These are phyloP conservation scores for Cardamine resedifolia DNA, from an alignment of 345 rosid species.

Conservation along the genomic window DNA sequence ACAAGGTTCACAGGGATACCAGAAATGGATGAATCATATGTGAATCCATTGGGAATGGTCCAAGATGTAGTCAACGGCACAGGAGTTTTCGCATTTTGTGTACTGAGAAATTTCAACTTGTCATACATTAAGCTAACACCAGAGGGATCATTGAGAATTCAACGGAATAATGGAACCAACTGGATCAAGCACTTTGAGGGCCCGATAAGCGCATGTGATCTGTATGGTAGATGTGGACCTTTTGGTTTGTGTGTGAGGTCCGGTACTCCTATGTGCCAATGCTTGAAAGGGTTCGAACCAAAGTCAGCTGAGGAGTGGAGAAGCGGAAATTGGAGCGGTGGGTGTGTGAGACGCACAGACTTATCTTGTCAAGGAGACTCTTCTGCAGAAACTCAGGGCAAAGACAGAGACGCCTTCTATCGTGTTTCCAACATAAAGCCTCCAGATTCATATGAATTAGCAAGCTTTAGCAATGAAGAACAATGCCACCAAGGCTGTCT, in stretches of 20 bases:
- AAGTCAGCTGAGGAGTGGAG: constrained; percentile 36
- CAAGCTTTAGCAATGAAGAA: constrained; percentile 15
- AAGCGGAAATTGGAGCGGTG: constrained; percentile 34
- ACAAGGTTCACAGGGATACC: constrained; percentile 42
- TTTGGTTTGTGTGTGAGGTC: constrained; percentile 35
- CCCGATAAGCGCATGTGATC: constrained; percentile 31
- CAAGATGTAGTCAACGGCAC: constrained; percentile 35
- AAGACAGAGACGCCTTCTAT: constrained; percentile 27
- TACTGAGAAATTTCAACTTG: constrained; percentile 29
- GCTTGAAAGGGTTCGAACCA: constrained; percentile 42
- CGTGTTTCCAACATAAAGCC: constrained; percentile 35
- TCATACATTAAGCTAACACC: constrained; percentile 32
- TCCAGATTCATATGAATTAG: constrained; percentile 34
- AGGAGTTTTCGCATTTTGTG: constrained; percentile 33
- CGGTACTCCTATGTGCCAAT: constrained; percentile 22
- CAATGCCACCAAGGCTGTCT: constrained; percentile 32
- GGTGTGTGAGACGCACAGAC: constrained; percentile 37
- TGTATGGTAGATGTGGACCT: constrained; percentile 40
- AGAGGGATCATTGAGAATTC: constrained; percentile 29
- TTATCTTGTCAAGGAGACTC: constrained; percentile 28
- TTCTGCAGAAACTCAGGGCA: constrained; percentile 12
- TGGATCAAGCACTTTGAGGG: constrained; percentile 30
- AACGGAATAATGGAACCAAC: constrained; percentile 19
- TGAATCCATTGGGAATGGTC: constrained; percentile 32
- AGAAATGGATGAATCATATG: constrained; percentile 36